phyloP scores from a whole-genome alignment of 1,284 basidiomycete genomes.

The Fomitopsis pinicola region DNA sequence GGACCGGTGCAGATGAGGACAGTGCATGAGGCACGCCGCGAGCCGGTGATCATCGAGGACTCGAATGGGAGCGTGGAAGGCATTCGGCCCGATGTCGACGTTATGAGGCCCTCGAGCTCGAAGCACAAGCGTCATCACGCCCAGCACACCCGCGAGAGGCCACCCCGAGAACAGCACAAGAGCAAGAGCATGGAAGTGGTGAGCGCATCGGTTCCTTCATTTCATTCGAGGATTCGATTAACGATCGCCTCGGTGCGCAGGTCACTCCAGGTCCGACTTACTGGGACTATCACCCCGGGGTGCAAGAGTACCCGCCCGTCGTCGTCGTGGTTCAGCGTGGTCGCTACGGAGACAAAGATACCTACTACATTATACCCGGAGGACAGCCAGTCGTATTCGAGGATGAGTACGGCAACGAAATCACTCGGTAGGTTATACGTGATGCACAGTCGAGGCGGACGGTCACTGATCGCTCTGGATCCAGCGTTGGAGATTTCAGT shows the following conservation, averaged over 20 bases:
- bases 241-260: background rate
- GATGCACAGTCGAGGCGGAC: background rate
- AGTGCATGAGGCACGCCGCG: constrained; percentile 15
- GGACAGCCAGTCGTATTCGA: constrained; percentile 66
- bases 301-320: constrained; percentile 25
- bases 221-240: background rate
- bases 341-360: constrained; percentile 29
- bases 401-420: constrained; percentile 61
- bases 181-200: background rate
- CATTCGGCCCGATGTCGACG: constrained; percentile 14
- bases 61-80: constrained; percentile 10
- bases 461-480: background rate
- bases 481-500: constrained; percentile 25
- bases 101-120: constrained; percentile 15
- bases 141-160: background rate
- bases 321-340: constrained; percentile 27
- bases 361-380: constrained; percentile 61
- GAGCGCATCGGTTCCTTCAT: background rate
- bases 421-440: constrained; percentile 46
- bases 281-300: constrained; percentile 13
- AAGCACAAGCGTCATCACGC: constrained; percentile 4
- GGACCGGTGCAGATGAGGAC: constrained; percentile 5
- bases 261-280: background rate
- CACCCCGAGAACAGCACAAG: background rate
- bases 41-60: constrained; percentile 11